Evolutionary conservation across 176 grass and related monocot genomes (phyloP), one percentile per base, ranked within the genome.

Genomic region (Lolium perenne): DNA sequence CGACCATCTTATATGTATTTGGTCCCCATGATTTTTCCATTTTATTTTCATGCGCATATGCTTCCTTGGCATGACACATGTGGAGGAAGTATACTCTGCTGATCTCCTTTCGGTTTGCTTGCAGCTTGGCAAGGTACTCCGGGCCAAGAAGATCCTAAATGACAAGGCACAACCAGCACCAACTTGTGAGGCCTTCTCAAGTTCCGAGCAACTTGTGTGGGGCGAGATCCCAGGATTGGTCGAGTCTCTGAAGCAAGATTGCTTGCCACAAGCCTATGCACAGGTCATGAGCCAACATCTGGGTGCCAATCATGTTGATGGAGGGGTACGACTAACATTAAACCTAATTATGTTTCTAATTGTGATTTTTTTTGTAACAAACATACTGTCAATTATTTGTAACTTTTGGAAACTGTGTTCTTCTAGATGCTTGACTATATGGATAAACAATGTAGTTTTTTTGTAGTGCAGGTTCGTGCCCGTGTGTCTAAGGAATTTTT

Each of bases 101-200:
- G 12, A 79, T 71, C 14, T 17, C 49, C 61, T 66, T 64, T n/a
- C 68, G 23, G 22, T 63, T 86, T 79, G 14, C 71, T 59, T 55
- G 23, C 80, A 95, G 97, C 67, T 91, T 82, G 97, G 94, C 48
- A 98, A 98, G 86, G 94, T 98, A 49, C 82, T 95, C 69, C 88
- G 94, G 9, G 70, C 95, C 51, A 91, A 94, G 75, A 98, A 98
- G 84, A 21, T 88, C 50, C 45, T 82, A 58, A 98, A 80, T 35
- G 86, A 89, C 67, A 76, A 82, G 88, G 85, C 77, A 1, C 43
- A 88, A 64, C 81, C 76, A 48, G 22, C 68, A 65, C 81, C 32
- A 76, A 86, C 38, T 81, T 89, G 86, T 85, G 80, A 47, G 40
- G 47, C 72, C 43, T 87, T 98, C 87, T 98, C 92, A 53, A 92